These are phyloP conservation scores for Cyberlindnera euphorbiae DNA, from an alignment of 805 yeast species.

Conservation along the genomic window DNA sequence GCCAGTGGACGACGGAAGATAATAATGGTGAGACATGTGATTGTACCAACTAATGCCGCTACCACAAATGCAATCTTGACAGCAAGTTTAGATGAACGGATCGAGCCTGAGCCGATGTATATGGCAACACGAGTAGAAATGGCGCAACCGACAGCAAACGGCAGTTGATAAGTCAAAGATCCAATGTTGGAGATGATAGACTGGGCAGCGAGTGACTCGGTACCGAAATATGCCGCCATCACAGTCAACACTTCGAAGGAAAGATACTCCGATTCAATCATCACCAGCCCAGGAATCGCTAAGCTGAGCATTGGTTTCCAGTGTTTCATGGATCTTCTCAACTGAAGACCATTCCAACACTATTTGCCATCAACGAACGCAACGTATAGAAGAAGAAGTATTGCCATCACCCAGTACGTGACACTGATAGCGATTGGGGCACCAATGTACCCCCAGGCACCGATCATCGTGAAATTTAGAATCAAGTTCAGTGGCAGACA, in stretches of 20 bases:
- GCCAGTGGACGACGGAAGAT: constrained; percentile 48
- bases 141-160: constrained; percentile 71
- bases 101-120: constrained; percentile 56
- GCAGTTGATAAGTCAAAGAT: constrained; percentile 62
- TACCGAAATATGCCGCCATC: constrained; percentile 50
- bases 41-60: constrained; percentile 45
- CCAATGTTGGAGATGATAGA: constrained; percentile 49
- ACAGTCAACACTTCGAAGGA: constrained; percentile 72
- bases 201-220: constrained; percentile 47
- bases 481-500: constrained; percentile 68
- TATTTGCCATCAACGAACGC: constrained; percentile 54
- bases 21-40: constrained; percentile 45
- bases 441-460: constrained; percentile 73
- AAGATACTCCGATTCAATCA: constrained; percentile 71
- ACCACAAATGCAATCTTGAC: constrained; percentile 37
- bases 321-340: constrained; percentile 41
- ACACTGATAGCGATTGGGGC: constrained; percentile 76
- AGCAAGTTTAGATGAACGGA: constrained; percentile 40
- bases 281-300: constrained; percentile 68
- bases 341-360: constrained; percentile 65
- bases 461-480: constrained; percentile 62
- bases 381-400: constrained; percentile 20
- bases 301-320: constrained; percentile 56
- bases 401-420: constrained; percentile 64
- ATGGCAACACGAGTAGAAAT: constrained; percentile 70